Evolutionary conservation across 768 basidiomycete species (phyloP), one percentile per base, ranked within the genome.

Genomic region (Pleurotus djamor): DNA sequence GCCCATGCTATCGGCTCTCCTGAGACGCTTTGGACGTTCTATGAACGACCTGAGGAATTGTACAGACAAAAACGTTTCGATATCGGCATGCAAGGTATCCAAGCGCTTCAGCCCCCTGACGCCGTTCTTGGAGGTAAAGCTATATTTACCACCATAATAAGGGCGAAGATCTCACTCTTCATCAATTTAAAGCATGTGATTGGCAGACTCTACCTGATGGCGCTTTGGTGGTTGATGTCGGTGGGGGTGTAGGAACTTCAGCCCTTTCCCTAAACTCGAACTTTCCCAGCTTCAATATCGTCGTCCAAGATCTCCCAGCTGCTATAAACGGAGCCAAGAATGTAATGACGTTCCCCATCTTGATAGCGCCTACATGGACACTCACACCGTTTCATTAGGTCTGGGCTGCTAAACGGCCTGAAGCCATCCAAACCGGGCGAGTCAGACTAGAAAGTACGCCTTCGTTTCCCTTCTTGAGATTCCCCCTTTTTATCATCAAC

Each of bases 181-280:
- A 17, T 12, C 48, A 21, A 32, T 49, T 7, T 21, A 36, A 48
- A 84, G 83, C 72, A 4, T 83, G 79, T 59, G 71, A 77, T 38
- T 84, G 84, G 77, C 59, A 68, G 14, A 68, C 74, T 9, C 72
- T 84, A 45, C 69, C 69, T 1, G 63, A 63, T 16, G 72, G 73
- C 4, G 70, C 78, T 3, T 67, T 78, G 2, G 71, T 84, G 17
- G 74, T 83, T 6, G 83, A 84, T 44, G 80, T 85, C 5, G 83
- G 83, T 0, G 83, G 83, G 9, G 83, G 83, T 2, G 79, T 83
- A 16, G 83, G 83, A 21, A 65, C 64, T 12, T 65, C 68, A 4
- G 60, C 65, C 9, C 58, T 73, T 33, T 52, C 65, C 2, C 61
- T 75, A 4, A 62, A 64, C 2, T 60, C 63, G 10, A 60, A 59